These are phyloP conservation scores for Lentinula novae-zelandiae DNA, from an alignment of 1,284 basidiomycete species.

Conservation along the genomic window DNA sequence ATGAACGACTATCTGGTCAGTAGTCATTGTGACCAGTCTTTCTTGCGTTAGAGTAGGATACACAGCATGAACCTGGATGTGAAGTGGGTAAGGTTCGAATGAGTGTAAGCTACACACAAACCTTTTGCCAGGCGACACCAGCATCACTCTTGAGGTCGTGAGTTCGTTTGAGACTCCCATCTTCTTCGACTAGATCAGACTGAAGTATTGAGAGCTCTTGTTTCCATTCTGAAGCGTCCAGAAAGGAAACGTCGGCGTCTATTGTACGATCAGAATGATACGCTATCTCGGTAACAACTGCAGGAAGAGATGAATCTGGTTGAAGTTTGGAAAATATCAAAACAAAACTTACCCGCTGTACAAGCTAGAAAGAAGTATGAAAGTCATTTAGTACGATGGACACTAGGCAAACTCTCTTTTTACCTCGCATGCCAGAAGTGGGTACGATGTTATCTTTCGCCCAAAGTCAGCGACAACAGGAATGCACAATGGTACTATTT, in stretches of 20 bases:
- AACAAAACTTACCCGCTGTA: conserved; percentile 33
- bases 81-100: background rate
- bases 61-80: conserved; percentile 51
- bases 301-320: background rate
- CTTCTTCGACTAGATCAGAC: conserved; percentile 55
- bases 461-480: background rate
- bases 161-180: conserved; percentile 48
- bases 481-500: background rate
- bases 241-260: conserved; percentile 55
- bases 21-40: conserved; percentile 41
- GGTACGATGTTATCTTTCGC: conserved; percentile 56
- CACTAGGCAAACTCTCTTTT: background rate
- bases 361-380: conserved; percentile 41
- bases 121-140: conserved; percentile 60
- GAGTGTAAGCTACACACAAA: background rate
- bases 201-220: conserved; percentile 51
- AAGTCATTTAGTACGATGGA: background rate
- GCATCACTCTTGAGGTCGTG: conserved; percentile 56
- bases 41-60: conserved; percentile 51
- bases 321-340: too few relatives aligned
- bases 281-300: conserved; percentile 57
- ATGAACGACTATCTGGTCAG: conserved; percentile 44
- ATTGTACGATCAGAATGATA: conserved; percentile 53
- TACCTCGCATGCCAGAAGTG: conserved; percentile 61
- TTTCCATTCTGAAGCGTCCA: conserved; percentile 53